Evolutionary conservation across 225 moss, liverwort and hornwort species (phyloP).

Genomic region (Marchantia polymorpha): DNA sequence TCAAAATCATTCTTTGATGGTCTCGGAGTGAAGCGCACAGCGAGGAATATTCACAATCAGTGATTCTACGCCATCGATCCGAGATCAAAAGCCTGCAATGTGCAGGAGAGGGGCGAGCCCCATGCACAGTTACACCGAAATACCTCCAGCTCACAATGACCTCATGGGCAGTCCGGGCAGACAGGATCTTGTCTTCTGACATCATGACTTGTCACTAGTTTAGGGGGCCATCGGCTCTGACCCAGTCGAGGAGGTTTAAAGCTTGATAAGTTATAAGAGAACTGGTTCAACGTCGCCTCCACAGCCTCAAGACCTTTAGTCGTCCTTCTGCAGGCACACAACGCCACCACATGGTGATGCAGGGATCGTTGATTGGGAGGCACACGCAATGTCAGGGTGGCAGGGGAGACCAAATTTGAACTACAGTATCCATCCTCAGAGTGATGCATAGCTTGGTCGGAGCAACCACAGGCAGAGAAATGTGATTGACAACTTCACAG

Average conservation of each 20-base stretch:
- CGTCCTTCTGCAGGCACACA: slow-evolving; percentile 24
- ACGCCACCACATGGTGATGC: slow-evolving; percentile 1
- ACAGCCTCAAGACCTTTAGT: slow-evolving; percentile 8
- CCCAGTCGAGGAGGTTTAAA: slow-evolving; percentile 31
- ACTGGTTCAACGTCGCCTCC: slow-evolving; percentile 30
- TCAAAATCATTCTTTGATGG: not conserved
- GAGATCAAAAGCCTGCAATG: not conserved
- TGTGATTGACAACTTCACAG: not conserved
- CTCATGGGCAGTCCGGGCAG: slow-evolving; percentile 11
- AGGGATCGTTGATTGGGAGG: not conserved
- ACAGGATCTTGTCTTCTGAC: slow-evolving; percentile 23
- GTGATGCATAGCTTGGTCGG: slow-evolving; percentile 14
- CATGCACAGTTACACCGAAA: not conserved
- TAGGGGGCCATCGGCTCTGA: slow-evolving; percentile 10
- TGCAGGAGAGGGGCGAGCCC: not conserved
- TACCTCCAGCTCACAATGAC: slow-evolving; percentile 3
- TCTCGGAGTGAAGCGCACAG: not conserved
- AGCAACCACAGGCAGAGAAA: slow-evolving; percentile 14
- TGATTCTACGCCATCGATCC: not conserved
- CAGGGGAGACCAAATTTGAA: not conserved
- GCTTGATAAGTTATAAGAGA: slow-evolving; percentile 23
- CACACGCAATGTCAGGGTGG: not conserved
- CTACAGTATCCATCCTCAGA: not conserved
- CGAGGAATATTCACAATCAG: not conserved
- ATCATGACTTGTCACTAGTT: slow-evolving; percentile 8